Evolutionary conservation across 2,329 filamentous ascomycete genomes (phyloP).

Genomic region (Aspergillus sp.): DNA sequence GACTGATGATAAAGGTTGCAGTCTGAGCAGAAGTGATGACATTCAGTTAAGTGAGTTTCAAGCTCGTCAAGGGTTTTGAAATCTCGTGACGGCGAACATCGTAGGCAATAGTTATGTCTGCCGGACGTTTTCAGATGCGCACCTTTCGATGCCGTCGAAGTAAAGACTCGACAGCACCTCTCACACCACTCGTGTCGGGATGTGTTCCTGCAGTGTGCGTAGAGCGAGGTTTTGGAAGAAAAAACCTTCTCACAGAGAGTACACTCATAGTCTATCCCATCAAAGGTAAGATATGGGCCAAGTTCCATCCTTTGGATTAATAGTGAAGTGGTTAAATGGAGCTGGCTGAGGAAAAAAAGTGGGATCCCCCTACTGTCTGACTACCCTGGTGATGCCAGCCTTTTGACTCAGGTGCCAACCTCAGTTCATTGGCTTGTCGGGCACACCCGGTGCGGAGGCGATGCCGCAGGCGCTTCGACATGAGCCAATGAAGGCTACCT

Average conservation of each 20-base stretch:
- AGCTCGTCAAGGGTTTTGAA: too few relatives aligned
- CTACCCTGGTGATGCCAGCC: background rate
- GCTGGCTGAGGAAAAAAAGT: too few relatives aligned
- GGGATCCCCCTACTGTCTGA: too few relatives aligned
- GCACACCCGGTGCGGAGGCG: slow-evolving; percentile 1
- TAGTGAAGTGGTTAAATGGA: too few relatives aligned
- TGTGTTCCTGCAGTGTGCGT: slow-evolving; percentile 11
- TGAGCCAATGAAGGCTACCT: background rate
- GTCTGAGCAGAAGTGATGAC: slow-evolving; percentile 6
- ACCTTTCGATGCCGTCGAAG: too few relatives aligned
- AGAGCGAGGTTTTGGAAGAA: slow-evolving; percentile 5
- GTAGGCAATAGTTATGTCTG: too few relatives aligned
- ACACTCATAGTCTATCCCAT: slow-evolving; percentile 11
- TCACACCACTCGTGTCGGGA: too few relatives aligned
- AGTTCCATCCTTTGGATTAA: slow-evolving; percentile 12
- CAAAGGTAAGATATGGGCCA: slow-evolving; percentile 9
- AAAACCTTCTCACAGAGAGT: slow-evolving; percentile 11
- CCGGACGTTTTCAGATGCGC: too few relatives aligned
- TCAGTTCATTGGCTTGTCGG: background rate
- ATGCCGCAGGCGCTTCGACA: background rate
- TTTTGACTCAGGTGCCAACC: slow-evolving; percentile 1
- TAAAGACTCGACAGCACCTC: too few relatives aligned
- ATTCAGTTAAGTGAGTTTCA: slow-evolving; percentile 2
- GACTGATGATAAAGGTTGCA: slow-evolving; percentile 7
- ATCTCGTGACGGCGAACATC: too few relatives aligned